phyloP scores from a whole-genome alignment of 2,329 filamentous ascomycete genomes.

The Aspergillus floridensis region DNA sequence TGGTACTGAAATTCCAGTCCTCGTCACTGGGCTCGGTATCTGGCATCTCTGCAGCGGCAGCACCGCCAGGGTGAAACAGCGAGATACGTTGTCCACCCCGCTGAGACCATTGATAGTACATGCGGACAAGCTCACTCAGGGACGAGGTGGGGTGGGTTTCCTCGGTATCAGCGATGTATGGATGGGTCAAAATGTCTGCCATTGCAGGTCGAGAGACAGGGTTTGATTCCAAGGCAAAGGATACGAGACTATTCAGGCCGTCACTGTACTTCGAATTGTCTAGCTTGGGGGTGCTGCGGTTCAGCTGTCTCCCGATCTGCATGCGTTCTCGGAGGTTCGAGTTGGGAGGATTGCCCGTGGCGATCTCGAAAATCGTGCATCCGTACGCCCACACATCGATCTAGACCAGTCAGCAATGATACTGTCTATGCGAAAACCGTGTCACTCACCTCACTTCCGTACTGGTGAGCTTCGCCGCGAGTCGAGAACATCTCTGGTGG shows the following conservation, averaged over 20 bases:
- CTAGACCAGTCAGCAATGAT: constrained; percentile 24
- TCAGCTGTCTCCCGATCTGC: constrained; percentile 47
- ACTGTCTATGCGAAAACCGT: neutral
- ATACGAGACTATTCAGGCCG: constrained; percentile 45
- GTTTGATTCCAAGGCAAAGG: constrained; percentile 45
- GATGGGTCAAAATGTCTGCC: constrained; percentile 46
- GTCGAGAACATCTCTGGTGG: constrained; percentile 57
- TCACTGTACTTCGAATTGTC: constrained; percentile 45
- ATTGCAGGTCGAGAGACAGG: constrained; percentile 47
- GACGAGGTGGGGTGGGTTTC: constrained; percentile 45
- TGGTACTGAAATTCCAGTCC: constrained; percentile 66
- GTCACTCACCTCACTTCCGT: constrained; percentile 45
- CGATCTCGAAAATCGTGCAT: constrained; percentile 51
- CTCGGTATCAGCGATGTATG: constrained; percentile 44
- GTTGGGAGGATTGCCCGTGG: constrained; percentile 50
- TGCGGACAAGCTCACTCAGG: constrained; percentile 46
- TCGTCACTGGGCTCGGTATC: constrained; percentile 43
- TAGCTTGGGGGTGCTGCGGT: constrained; percentile 42
- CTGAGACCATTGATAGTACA: constrained; percentile 50
- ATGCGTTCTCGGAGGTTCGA: constrained; percentile 47
- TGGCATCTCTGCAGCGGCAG: constrained; percentile 54
- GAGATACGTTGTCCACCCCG: constrained; percentile 52
- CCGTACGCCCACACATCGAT: constrained; percentile 53
- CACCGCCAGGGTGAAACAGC: constrained; percentile 60
- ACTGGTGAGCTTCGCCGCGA: constrained; percentile 41